Percentiles rank a stretch among this genome's conserved stretches.
phyloP scores from a whole-genome alignment of 495 filamentous ascomycete genomes.

The Tetracladium marchalianum region DNA sequence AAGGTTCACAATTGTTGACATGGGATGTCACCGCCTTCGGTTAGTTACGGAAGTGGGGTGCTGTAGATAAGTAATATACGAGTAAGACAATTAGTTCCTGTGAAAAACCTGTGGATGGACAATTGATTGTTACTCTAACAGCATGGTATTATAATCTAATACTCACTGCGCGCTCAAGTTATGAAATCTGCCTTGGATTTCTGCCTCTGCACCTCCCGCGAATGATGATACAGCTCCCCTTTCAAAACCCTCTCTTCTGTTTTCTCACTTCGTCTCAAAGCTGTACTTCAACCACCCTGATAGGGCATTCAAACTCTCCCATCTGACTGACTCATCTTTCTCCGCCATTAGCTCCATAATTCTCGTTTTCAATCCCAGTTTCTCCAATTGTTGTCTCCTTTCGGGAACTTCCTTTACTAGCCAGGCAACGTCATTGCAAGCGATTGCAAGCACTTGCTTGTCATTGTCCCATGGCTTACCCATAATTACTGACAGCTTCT shows the following conservation, averaged over 20 bases:
- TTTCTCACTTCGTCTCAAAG: conserved; percentile 48
- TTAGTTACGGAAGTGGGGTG: conserved; percentile 4
- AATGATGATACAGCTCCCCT: conserved; percentile 12
- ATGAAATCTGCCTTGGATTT: no score
- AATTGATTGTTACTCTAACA: conserved; percentile 15
- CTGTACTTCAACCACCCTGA: conserved; percentile 91
- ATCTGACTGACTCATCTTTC: conserved; percentile 79
- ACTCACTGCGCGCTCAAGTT: background rate
- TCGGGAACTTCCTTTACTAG: conserved; percentile 88
- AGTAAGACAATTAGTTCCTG: no score
- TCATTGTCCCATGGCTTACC: conserved; percentile 81
- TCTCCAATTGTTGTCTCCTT: conserved; percentile 72
- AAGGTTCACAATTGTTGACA: background rate
- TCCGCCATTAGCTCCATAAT: conserved; percentile 97
- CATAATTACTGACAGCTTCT: conserved; percentile 81
- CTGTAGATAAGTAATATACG: no score
- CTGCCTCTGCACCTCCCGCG: background rate
- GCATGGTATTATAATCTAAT: conserved; percentile 6
- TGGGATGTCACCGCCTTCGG: background rate
- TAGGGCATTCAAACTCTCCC: conserved; percentile 89
- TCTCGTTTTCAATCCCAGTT: conserved; percentile 76
- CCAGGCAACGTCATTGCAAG: conserved; percentile 84
- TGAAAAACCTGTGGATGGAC: no score
- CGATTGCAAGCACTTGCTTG: conserved; percentile 92
- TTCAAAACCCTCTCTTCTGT: background rate